Base-by-base conservation (phyloP, 768 basidiomycete species). In the Nidularia sp. region DNA sequence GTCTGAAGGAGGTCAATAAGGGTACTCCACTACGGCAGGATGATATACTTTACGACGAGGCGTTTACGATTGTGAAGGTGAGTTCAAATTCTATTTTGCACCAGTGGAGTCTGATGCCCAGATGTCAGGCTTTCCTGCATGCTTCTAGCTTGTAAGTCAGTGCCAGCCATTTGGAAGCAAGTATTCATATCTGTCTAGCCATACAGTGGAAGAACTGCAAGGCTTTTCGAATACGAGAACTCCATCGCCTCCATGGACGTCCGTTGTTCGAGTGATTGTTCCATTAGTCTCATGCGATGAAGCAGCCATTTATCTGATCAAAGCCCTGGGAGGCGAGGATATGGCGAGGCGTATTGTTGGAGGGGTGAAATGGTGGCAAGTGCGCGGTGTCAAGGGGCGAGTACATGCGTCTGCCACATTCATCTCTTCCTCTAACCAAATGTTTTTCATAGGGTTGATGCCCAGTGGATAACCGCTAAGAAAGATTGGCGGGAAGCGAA, bases 311-410 rank as follows among this genome's bases (percentile, higher is more conserved):
- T 68, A 83, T 56, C 76, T 98, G 45, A 84, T 94, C 52, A 72
- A 81, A 54, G 91, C 84, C 3, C 74, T 97, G 6, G 93, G 94
- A 1, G 94, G 95, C n/a, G 86, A 89, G 60, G 80, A 88, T 39
- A 75, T 80, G 10, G 81, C 78, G 46, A 79, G 82, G 56, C 77
- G 77, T 39, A 64, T 92, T 32, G 85, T 93, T 3, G 96, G 96
- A 8, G 96, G 96, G 1, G 81, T 84, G 4, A 94, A 95, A 64
- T 98, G 96, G 94, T 98, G 96, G 96, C 95, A 97, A 68, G 93
- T 95, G 34, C 85, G 95, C 41, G 86, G 88, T 15, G 64, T 93
- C 45, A 70, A 80, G 49, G 94, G 93, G 93, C 83, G 60, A 60
- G 66, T 64, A 63, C 36, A n/a, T n/a, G n/a, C n/a, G n/a, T n/a